These are phyloP conservation scores for Aspergillus vadensis DNA, from an alignment of 2,329 filamentous ascomycete species.

Conservation along the genomic window DNA sequence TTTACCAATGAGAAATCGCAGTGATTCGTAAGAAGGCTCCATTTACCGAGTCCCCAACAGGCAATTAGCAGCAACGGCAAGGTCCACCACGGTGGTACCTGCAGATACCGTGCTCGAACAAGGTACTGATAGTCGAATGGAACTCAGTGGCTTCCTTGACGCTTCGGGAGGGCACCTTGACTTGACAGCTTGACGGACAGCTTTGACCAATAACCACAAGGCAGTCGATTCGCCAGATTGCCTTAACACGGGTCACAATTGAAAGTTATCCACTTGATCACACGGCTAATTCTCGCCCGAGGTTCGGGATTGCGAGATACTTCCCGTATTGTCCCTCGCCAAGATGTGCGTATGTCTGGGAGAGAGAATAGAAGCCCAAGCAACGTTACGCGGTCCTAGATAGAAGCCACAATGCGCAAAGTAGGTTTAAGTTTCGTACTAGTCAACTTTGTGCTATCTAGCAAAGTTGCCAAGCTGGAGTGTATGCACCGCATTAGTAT, in stretches of 20 bases:
- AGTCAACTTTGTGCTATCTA: not conserved
- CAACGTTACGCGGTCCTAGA: not conserved
- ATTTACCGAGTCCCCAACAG: not conserved
- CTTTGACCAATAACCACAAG: not conserved
- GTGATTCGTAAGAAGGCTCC: not conserved
- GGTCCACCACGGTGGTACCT: constrained; percentile 1
- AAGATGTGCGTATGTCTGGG: no score
- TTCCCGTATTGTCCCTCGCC: no score
- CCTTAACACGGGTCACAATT: not conserved
- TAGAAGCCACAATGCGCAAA: no score
- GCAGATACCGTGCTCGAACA: not conserved
- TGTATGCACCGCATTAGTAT: not conserved
- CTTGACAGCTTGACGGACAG: not conserved
- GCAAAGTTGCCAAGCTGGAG: not conserved
- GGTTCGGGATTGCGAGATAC: not conserved
- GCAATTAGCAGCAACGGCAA: not conserved
- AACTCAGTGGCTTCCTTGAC: not conserved
- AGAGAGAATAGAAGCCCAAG: not conserved
- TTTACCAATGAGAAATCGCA: not conserved
- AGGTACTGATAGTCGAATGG: constrained; percentile 3
- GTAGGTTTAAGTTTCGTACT: not conserved
- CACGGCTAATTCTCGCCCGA: not conserved
- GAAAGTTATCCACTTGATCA: not conserved
- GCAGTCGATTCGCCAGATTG: not conserved
- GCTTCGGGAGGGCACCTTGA: not conserved